Evolutionary conservation across 768 basidiomycete species (phyloP).

Genomic region (Amanita subjunquillea): DNA sequence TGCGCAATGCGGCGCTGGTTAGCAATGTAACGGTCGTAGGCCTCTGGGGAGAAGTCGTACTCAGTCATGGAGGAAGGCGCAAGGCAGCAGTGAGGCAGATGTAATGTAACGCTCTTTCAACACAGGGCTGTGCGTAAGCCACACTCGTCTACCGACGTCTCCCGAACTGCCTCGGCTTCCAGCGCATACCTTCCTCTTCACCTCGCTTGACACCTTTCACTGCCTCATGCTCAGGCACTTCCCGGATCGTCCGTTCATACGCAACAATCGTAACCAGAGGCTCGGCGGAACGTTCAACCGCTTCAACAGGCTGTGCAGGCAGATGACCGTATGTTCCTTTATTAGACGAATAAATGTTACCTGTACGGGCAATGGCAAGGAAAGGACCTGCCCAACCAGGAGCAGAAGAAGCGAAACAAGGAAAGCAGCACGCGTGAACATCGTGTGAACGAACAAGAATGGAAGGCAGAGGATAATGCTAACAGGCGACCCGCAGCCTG

Average conservation of each 20-base stretch:
- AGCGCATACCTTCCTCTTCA: conserved; percentile 6
- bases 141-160: neutral
- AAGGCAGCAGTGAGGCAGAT: neutral
- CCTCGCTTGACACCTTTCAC: conserved; percentile 13
- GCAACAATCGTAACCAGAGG: conserved; percentile 10
- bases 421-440: conserved; percentile 34
- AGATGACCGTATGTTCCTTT: neutral
- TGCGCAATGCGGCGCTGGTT: conserved; percentile 37
- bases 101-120: neutral
- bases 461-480: conserved; percentile 10
- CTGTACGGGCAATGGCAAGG: conserved; percentile 34
- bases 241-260: conserved; percentile 10
- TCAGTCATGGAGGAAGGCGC: conserved; percentile 33
- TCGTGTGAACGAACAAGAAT: conserved; percentile 15
- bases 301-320: neutral
- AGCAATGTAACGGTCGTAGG: conserved; percentile 35
- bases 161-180: neutral
- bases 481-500: conserved; percentile 4
- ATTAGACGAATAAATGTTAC: conserved; percentile 11
- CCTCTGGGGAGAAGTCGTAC: conserved; percentile 52
- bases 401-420: conserved; percentile 28
- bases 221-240: conserved; percentile 4
- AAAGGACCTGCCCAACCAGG: conserved; percentile 32
- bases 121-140: neutral
- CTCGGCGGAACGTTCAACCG: conserved; percentile 9